Evolutionary conservation across 805 yeast genomes (phyloP), one percentile per base, ranked within the genome.

Genomic region (Saturnispora diversa): DNA sequence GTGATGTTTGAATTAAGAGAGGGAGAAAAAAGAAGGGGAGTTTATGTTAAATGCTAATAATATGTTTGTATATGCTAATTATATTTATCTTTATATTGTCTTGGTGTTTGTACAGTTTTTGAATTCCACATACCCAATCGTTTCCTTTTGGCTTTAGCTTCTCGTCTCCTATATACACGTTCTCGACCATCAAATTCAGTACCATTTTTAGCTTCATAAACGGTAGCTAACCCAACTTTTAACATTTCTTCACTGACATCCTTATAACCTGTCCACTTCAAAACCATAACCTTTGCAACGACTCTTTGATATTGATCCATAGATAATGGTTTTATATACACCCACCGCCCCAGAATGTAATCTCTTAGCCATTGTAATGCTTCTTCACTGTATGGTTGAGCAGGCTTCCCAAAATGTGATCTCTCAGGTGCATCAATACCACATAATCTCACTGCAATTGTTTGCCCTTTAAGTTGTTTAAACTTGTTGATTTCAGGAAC

Each of bases 351-450:
- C 40, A 81, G 53, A 2, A 90, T 54, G 52, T 74, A 82, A 11
- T 61, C 50, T 27, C 80, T 66, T 25, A 92, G 64, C 96, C 96
- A 92, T 5, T 53, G 54, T 42, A 88, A 59, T 0, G 97, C 92
- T 50, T 92, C 97, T 30, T 78, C 84, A 26, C 92, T 76, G 55
- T 62, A 83, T 0, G 92, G 90, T 56, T 92, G 98, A 0, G 95
- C 82, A 0, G 94, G 87, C 45, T 83, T 82, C 1, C 98, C 98
- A 60, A 85, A 92, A 64, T 92, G 97, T 1, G 94, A 74, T 31
- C 94, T 66, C 55, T 92, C 98, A 1, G 98, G 98, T 0, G 98
- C 98, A 68, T 92, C 98, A 12, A 90, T 80, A 0, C 97, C 98
- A 60, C 92, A 83, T 16, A 92, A 63, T 35, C 98, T 68, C 4